phyloP scores from a whole-genome alignment of 192 early-diverging fungal genomes.

The Bifiguratus adelaidae region DNA sequence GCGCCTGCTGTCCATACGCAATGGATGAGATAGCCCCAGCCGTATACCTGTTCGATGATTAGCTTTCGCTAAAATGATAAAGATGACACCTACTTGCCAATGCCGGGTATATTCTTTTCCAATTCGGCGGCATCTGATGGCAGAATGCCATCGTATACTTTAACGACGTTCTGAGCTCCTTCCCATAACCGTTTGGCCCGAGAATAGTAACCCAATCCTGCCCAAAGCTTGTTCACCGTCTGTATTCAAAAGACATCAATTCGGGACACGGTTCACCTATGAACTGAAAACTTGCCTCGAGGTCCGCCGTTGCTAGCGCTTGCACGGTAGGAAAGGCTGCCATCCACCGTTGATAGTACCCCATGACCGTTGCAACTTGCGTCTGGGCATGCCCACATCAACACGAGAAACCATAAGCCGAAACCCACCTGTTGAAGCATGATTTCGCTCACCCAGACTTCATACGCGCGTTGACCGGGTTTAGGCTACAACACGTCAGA shows the following conservation, averaged over 20 bases:
- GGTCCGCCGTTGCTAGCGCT: constrained; percentile 47
- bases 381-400: constrained; percentile 21
- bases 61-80: background rate
- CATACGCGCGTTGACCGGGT: constrained; percentile 45
- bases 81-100: constrained; percentile 23
- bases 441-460: constrained; percentile 76
- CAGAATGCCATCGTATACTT: constrained; percentile 35
- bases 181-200: constrained; percentile 55
- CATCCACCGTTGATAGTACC: constrained; percentile 64
- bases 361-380: constrained; percentile 58
- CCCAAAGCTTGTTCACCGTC: constrained; percentile 51
- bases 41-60: constrained; percentile 32
- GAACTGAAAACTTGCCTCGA: constrained; percentile 24
- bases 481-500: background rate
- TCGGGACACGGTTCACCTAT: background rate
- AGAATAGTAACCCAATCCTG: constrained; percentile 73
- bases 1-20: constrained; percentile 49
- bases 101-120: constrained; percentile 48
- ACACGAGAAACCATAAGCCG: background rate
- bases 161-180: constrained; percentile 48
- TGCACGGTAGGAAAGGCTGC: constrained; percentile 56
- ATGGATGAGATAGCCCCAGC: constrained; percentile 64
- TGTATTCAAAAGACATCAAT: background rate
- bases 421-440: constrained; percentile 60
- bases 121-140: constrained; percentile 42